Conservation (phyloP, 2,329 filamentous ascomycete genomes). For the Paraphoma chrysanthemicola region DNA sequence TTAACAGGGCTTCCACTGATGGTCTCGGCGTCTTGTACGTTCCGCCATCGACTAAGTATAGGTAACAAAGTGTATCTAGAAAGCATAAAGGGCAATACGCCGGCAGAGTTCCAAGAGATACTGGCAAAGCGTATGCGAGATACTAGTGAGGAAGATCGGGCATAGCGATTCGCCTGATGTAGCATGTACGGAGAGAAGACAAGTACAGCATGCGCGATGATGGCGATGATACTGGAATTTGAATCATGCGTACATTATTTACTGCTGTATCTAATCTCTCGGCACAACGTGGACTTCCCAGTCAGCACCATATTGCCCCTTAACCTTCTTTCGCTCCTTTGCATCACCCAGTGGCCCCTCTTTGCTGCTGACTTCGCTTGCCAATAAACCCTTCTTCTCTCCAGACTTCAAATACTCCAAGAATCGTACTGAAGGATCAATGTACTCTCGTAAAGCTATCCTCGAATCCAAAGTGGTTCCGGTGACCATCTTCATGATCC, state of each 20-base stretch:
- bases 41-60: not conserved
- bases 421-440: constrained; percentile 65
- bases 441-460: constrained; percentile 66
- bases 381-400: constrained; percentile 57
- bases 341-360: constrained; percentile 41
- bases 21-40: not conserved
- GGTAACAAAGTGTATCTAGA: not conserved
- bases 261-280: not conserved
- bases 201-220: not conserved
- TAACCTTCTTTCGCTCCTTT: constrained; percentile 30
- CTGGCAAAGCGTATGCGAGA: not conserved
- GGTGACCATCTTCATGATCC: constrained; percentile 67
- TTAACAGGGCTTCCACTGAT: not conserved
- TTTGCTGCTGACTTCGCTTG: constrained; percentile 55
- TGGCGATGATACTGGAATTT: not conserved
- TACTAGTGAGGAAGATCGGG: not conserved
- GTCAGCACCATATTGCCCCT: constrained; percentile 39
- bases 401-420: constrained; percentile 55
- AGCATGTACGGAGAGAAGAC: not conserved
- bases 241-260: not conserved
- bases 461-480: constrained; percentile 65
- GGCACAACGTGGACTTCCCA: constrained; percentile 56
- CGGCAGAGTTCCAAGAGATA: not conserved
- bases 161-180: not conserved
- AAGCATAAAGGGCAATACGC: not conserved